These are phyloP conservation scores for Xerocomus amazonicus DNA, from an alignment of 1,284 basidiomycete species.

Conservation along the genomic window DNA sequence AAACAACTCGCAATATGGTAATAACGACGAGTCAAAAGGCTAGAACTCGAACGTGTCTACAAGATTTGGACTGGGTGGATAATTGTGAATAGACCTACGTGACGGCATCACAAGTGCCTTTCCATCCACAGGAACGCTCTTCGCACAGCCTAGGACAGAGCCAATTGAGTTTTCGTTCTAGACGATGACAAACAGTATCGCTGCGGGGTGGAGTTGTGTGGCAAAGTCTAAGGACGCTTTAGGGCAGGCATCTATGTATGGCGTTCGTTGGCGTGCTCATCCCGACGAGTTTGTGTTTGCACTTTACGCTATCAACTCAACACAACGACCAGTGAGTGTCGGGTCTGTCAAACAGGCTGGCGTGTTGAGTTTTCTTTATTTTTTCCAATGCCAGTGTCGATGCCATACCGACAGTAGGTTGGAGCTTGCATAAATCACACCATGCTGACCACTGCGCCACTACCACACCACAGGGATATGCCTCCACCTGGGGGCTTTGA, in stretches of 20 bases:
- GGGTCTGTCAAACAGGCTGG: not conserved
- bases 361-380: too few relatives aligned
- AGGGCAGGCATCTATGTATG: not conserved
- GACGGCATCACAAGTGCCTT: not conserved
- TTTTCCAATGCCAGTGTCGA: conserved; percentile 47
- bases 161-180: not conserved
- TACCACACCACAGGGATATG: conserved; percentile 72
- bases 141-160: conserved; percentile 5
- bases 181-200: not conserved
- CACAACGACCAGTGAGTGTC: not conserved
- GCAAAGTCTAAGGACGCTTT: not conserved
- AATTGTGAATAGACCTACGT: not conserved
- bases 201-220: not conserved
- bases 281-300: too few relatives aligned
- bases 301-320: not conserved
- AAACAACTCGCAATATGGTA: not conserved
- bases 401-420: conserved; percentile 63
- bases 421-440: not conserved
- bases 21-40: too few relatives aligned
- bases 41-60: not conserved
- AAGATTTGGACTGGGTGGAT: not conserved
- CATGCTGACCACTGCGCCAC: conserved; percentile 15
- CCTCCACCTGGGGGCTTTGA: conserved; percentile 94
- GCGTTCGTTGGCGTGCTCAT: too few relatives aligned
- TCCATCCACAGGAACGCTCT: conserved; percentile 24